Evolutionary conservation across 164 flowering plant species (phyloP).

Genomic region (Piper betle): DNA sequence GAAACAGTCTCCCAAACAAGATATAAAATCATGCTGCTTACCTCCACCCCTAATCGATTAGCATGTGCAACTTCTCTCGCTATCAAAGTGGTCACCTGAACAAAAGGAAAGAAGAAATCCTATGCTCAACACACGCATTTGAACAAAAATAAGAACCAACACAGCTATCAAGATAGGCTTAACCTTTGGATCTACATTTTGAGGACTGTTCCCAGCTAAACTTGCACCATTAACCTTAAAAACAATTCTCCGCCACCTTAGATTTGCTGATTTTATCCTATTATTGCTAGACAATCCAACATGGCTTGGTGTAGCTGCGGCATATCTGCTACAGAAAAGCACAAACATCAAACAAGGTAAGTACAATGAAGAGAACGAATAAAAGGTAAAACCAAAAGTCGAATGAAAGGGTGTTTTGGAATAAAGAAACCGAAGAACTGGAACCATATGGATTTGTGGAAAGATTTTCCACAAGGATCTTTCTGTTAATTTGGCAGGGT

Average conservation of each 20-base stretch:
- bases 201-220: conserved; percentile 57
- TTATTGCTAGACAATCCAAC: conserved; percentile 28
- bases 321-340: conserved; percentile 27
- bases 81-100: conserved; percentile 63
- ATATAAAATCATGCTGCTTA: conserved; percentile 9
- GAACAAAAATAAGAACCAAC: neutral
- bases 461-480: no score
- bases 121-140: neutral
- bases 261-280: conserved; percentile 49
- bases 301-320: conserved; percentile 22
- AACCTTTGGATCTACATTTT: conserved; percentile 91
- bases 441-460: no score
- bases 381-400: no score
- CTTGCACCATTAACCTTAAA: conserved; percentile 90
- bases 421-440: no score
- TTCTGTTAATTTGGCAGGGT: no score
- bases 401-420: no score
- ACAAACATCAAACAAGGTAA: no score
- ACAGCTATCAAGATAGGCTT: neutral
- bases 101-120: neutral
- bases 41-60: conserved; percentile 81
- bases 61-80: conserved; percentile 80
- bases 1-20: neutral
- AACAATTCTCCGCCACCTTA: conserved; percentile 86
- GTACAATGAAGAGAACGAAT: neutral